phyloP scores from a whole-genome alignment of 345 rosid genomes.

The Sisymbrium irio region DNA sequence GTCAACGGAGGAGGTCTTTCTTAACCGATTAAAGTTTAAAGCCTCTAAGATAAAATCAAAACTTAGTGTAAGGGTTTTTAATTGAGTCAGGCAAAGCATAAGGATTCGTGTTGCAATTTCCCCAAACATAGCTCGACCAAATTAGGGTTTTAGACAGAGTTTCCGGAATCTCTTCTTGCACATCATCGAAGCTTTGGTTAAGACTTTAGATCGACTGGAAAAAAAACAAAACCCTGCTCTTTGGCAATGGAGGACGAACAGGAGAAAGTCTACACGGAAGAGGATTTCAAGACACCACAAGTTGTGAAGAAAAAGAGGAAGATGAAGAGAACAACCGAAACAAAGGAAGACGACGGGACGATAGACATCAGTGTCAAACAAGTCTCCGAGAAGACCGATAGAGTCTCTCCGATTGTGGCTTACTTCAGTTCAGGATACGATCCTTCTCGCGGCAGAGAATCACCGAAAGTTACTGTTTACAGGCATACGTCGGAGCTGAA shows the following conservation, averaged over 20 bases:
- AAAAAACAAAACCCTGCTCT: not conserved
- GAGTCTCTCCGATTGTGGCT: conserved; percentile 59
- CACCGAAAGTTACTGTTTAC: conserved; percentile 44
- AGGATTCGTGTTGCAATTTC: conserved; percentile 12
- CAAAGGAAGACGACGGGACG: conserved; percentile 17
- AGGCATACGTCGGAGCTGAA: conserved; percentile 39
- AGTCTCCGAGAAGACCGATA: conserved; percentile 44
- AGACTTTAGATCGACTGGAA: not conserved
- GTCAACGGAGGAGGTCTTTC: not conserved
- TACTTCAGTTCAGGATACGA: conserved; percentile 77
- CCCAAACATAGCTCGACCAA: not conserved
- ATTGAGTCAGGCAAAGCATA: not conserved
- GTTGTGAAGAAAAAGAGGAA: conserved; percentile 12
- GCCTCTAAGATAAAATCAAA: not conserved
- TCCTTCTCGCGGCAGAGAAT: conserved; percentile 24
- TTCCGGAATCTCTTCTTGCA: not conserved
- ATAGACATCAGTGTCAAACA: conserved; percentile 40
- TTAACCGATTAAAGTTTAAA: not conserved
- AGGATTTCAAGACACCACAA: conserved; percentile 19
- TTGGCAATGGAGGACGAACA: conserved; percentile 8
- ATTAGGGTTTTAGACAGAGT: conserved; percentile 19
- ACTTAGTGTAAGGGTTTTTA: not conserved
- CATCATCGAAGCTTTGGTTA: not conserved
- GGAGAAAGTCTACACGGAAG: not conserved
- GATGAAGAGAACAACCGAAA: conserved; percentile 9